These are phyloP conservation scores for Eurotiales sp. DNA, from an alignment of 2,329 filamentous ascomycete genomes.

Conservation along the genomic window DNA sequence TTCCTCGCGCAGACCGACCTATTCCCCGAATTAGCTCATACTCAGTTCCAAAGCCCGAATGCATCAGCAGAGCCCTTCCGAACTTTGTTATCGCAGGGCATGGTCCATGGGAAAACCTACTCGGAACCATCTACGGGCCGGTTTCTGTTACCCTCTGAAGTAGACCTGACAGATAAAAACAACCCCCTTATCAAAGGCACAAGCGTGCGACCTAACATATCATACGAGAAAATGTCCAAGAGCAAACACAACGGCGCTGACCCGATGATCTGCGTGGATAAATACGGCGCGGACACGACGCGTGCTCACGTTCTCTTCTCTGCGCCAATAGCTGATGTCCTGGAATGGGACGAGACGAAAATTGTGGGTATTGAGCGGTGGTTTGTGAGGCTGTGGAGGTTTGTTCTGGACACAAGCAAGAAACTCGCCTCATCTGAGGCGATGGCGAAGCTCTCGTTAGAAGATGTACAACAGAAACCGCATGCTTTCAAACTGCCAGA, in stretches of 20 bases:
- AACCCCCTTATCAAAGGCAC: constrained; percentile 61
- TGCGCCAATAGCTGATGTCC: constrained; percentile 74
- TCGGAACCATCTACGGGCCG: constrained; percentile 69
- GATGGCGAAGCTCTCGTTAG: constrained; percentile 17
- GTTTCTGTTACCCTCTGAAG: constrained; percentile 72
- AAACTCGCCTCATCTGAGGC: constrained; percentile 23
- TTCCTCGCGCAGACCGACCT: constrained; percentile 60
- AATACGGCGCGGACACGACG: constrained; percentile 78
- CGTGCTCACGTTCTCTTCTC: constrained; percentile 86
- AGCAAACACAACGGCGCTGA: constrained; percentile 92
- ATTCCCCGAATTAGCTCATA: constrained; percentile 35
- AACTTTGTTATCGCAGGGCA: constrained; percentile 80
- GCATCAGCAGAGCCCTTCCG: constrained; percentile 69
- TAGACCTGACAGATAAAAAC: constrained; percentile 58
- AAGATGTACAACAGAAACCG: constrained; percentile 22
- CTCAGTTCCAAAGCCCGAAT: constrained; percentile 24
- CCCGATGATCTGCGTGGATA: constrained; percentile 66
- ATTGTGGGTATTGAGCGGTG: constrained; percentile 79
- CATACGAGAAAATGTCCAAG: constrained; percentile 92
- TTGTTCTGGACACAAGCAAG: constrained; percentile 43
- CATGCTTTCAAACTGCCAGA: constrained; percentile 27
- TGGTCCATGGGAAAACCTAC: constrained; percentile 87
- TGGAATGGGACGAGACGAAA: constrained; percentile 84
- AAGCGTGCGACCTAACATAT: constrained; percentile 56
- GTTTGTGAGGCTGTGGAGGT: constrained; percentile 64